These are phyloP conservation scores for Parmales sp. DNA, from an alignment of 108 stramenopile species.

Conservation along the genomic window DNA sequence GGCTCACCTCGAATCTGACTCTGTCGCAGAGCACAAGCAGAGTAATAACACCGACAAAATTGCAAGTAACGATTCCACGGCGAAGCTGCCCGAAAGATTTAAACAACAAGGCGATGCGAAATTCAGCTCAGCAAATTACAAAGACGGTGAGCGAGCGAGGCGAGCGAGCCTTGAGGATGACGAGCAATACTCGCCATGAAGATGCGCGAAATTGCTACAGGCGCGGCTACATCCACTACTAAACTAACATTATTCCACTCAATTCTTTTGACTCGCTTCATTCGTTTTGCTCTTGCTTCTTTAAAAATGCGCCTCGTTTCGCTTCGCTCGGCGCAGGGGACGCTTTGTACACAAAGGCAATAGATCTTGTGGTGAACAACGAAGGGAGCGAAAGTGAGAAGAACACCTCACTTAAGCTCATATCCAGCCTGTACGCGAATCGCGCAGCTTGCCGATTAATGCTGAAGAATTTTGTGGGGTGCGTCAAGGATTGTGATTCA, in stretches of 20 bases:
- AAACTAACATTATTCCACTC: too few relatives aligned
- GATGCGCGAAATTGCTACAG: conserved; percentile 34
- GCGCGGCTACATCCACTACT: too few relatives aligned
- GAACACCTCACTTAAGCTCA: background rate
- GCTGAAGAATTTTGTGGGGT: background rate
- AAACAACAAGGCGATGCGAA: conserved; percentile 43
- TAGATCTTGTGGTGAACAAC: too few relatives aligned
- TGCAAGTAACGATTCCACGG: background rate
- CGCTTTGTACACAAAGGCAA: conserved; percentile 43
- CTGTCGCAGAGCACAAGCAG: conserved; percentile 16
- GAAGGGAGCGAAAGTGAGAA: background rate
- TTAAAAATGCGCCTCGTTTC: too few relatives aligned
- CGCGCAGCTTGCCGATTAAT: conserved; percentile 12
- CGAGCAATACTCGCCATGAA: too few relatives aligned
- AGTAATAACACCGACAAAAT: background rate
- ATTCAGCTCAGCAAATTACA: conserved; percentile 26
- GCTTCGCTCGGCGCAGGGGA: too few relatives aligned
- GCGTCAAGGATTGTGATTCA: background rate
- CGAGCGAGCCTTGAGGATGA: too few relatives aligned
- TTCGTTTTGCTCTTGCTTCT: too few relatives aligned
- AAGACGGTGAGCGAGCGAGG: too few relatives aligned
- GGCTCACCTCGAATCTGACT: conserved; percentile 36
- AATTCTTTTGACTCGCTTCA: too few relatives aligned
- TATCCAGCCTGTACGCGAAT: conserved; percentile 1
- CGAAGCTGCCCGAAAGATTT: conserved; percentile 26